Percentiles rank a stretch among this genome's conserved stretches.
Conservation (phyloP, 345 rosid genomes). For the Aegle marmelos region DNA sequence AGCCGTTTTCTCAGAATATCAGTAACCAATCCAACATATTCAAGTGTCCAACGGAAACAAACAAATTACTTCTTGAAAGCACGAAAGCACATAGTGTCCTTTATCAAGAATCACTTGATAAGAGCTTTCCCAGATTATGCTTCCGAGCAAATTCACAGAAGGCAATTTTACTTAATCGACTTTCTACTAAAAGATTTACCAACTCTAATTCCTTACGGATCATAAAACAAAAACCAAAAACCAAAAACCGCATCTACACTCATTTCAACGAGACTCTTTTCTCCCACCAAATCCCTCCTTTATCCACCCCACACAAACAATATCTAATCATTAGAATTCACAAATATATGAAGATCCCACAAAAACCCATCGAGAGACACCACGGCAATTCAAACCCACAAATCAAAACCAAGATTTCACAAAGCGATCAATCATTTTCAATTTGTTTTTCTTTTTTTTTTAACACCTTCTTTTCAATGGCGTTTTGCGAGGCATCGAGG, state of each 20-base stretch:
- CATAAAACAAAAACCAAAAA: neutral
- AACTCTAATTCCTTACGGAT: neutral
- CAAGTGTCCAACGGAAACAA: neutral
- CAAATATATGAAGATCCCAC: neutral
- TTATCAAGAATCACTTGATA: neutral
- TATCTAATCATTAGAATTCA: neutral
- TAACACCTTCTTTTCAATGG: constrained; percentile 77
- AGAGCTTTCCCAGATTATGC: neutral
- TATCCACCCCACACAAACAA: neutral
- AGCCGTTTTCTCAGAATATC: neutral
- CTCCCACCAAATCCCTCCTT: neutral
- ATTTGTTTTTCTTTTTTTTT: neutral
- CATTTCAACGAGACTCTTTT: neutral
- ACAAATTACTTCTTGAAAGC: neutral
- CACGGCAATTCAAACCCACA: neutral
- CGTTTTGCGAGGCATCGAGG: constrained; percentile 43
- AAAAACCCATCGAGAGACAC: neutral
- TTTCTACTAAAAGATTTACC: neutral
- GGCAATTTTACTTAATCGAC: neutral
- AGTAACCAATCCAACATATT: neutral
- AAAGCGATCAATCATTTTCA: neutral
- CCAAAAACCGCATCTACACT: neutral
- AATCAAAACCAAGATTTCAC: neutral
- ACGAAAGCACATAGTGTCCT: neutral
- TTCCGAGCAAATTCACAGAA: neutral